phyloP scores from a whole-genome alignment of 2,329 filamentous ascomycete species.

The Sporothrix globosa region DNA sequence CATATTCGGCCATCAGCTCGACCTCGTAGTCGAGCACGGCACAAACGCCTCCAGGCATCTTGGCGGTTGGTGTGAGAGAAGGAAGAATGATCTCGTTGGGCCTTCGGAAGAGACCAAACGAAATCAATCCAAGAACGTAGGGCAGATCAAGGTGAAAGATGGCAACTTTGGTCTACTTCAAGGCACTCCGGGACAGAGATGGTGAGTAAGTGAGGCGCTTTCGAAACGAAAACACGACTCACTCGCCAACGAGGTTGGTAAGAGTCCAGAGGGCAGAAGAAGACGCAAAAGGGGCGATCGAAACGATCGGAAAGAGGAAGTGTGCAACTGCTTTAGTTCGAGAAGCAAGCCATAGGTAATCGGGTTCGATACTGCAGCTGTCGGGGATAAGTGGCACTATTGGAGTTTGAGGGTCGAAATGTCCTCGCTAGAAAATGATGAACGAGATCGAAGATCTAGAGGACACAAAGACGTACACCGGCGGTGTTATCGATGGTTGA shows the following conservation, averaged over 20 bases:
- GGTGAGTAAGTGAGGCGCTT: conserved; percentile 37
- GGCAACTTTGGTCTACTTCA: conserved; percentile 46
- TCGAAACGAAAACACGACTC: conserved; percentile 37
- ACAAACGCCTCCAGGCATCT: conserved; percentile 80
- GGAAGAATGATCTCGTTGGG: conserved; percentile 39
- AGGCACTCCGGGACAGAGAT: conserved; percentile 43
- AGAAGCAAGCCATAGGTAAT: conserved; percentile 44
- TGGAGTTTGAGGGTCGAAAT: not conserved
- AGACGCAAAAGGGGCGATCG: conserved; percentile 39
- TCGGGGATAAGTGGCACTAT: conserved; percentile 10
- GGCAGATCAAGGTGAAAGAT: conserved; percentile 21
- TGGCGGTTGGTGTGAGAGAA: conserved; percentile 42
- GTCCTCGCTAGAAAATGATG: not conserved
- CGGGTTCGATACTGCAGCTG: not conserved
- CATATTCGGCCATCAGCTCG: conserved; percentile 93
- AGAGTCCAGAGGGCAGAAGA: conserved; percentile 37
- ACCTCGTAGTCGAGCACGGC: conserved; percentile 96
- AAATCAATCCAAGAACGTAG: conserved; percentile 9
- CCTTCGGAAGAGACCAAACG: conserved; percentile 10
- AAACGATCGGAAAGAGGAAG: conserved; percentile 30
- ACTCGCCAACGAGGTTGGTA: conserved; percentile 35
- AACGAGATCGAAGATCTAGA: not conserved
- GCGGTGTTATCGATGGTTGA: not conserved
- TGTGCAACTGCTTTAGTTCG: conserved; percentile 29
- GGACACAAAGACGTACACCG: not conserved